Evolutionary conservation across 176 grass and related monocot species (phyloP), one percentile per base, ranked within the genome.

Genomic region (Urochloa ruziziensis): DNA sequence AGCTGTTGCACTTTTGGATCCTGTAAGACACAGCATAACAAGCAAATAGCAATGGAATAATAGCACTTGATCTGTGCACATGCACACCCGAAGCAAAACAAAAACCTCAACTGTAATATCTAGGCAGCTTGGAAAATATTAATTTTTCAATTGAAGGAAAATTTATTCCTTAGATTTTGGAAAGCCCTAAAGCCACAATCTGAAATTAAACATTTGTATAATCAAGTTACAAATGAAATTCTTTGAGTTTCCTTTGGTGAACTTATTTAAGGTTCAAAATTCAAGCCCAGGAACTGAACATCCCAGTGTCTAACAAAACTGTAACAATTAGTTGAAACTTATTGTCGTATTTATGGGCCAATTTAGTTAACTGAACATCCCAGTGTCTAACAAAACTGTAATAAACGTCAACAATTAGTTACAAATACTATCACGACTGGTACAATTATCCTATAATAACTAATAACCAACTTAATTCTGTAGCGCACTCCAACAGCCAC

Each of bases 191-290:
- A 24, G 21, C 15, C 7, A 42, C 44, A 66, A 52, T 5, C 33
- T 36, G 32, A 80, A 25, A 18, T 21, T 17, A 4, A 18, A 29
- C 52, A 66, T 37, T 68, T 66, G 14, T 75, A 68, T 32, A 53
- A 35, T 67, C 34, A 32, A 29, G 63, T 53, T 82, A 77, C 58
- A 52, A 52, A 77, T 70, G n/a, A 82, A 77, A 19, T 69, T 62
- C 18, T 17, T 18, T 70, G 23, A 57, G 17, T 57, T 57, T 24
- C 25, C 54, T 57, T 57, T 24, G n/a, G 54, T 56, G 30, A 83
- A 6, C 3, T 83, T 70, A 62, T 77, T 29, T 19, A 37, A 56
- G 73, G 29, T 75, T 32, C 49, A 33, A 57, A 37, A 37, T 57
- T 21, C 32, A 7, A 24, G 19, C 51, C 13, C 1, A 24, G 33